phyloP scores from a whole-genome alignment of 805 yeast species.

The Pichia cabralensis region DNA sequence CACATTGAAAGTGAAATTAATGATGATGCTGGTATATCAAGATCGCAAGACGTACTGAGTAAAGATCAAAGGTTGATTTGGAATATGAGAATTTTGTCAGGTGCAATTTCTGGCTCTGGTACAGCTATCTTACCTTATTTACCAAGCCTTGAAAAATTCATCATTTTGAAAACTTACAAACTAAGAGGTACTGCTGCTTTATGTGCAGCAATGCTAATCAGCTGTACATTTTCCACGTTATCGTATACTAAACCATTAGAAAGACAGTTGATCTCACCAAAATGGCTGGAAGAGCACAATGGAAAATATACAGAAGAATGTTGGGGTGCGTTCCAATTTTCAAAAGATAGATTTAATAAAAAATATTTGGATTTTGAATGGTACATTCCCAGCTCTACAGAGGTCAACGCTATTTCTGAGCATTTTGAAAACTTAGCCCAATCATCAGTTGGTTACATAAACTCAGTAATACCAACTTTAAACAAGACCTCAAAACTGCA shows the following conservation, averaged over 20 bases:
- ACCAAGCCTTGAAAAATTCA: conserved; percentile 36
- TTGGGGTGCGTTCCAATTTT: conserved; percentile 73
- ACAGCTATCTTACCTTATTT: conserved; percentile 33
- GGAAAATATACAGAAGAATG: conserved; percentile 34
- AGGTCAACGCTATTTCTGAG: conserved; percentile 50
- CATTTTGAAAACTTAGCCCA: conserved; percentile 42
- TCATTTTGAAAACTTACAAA: conserved; percentile 34
- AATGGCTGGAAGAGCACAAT: conserved; percentile 27
- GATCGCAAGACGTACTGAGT: conserved; percentile 59
- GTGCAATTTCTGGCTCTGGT: conserved; percentile 63
- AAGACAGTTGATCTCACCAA: conserved; percentile 41
- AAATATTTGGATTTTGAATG: conserved; percentile 53
- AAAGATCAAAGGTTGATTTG: conserved; percentile 70
- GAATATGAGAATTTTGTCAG: conserved; percentile 60
- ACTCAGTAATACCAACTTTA: conserved; percentile 38
- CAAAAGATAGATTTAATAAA: conserved; percentile 35
- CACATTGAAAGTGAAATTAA: conserved; percentile 61
- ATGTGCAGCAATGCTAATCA: conserved; percentile 45
- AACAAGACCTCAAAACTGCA: conserved; percentile 32
- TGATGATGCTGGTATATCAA: conserved; percentile 70
- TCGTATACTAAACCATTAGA: conserved; percentile 54
- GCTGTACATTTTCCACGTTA: conserved; percentile 54
- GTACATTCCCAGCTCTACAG: conserved; percentile 57
- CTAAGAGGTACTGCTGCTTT: conserved; percentile 53
- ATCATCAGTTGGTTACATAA: conserved; percentile 38